A percentile compares a stretch with the other conserved stretches of the same genome.
Conservation (phyloP, 2,329 filamentous ascomycete species). For the Passalora sequoiae region DNA sequence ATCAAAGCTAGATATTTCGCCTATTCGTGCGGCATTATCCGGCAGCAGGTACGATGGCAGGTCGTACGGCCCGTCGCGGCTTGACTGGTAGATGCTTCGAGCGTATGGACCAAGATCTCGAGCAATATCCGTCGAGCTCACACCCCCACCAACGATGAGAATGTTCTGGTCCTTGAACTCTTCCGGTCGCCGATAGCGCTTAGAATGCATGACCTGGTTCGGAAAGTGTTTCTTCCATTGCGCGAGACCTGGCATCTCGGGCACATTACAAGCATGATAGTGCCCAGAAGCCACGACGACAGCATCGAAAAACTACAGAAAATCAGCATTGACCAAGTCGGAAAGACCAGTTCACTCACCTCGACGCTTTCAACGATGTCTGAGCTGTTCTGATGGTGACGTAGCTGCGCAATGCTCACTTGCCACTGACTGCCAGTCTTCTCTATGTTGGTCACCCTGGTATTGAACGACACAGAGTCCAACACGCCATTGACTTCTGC, state of each 20-base stretch:
- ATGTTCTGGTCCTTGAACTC: constrained; percentile 52
- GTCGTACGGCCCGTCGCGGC: constrained; percentile 58
- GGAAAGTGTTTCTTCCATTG: constrained; percentile 46
- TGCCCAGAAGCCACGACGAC: constrained; percentile 53
- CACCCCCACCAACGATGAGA: constrained; percentile 52
- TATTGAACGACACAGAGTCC: constrained; percentile 50
- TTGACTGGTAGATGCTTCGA: constrained; percentile 50
- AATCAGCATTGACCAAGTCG: background rate
- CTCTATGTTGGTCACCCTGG: constrained; percentile 50
- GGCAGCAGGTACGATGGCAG: constrained; percentile 52
- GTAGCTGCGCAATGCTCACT: constrained; percentile 47
- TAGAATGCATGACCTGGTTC: constrained; percentile 47
- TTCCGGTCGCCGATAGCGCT: constrained; percentile 45
- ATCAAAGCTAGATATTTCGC: constrained; percentile 47
- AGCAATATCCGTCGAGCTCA: constrained; percentile 53
- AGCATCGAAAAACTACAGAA: constrained; percentile 42
- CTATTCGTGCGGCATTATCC: constrained; percentile 48
- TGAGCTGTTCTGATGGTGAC: constrained; percentile 9
- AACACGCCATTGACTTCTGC: constrained; percentile 49
- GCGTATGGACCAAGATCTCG: constrained; percentile 47
- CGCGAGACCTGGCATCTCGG: constrained; percentile 45
- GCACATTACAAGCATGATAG: constrained; percentile 49
- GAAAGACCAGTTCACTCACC: background rate
- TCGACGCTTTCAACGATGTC: constrained; percentile 1
- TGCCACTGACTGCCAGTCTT: constrained; percentile 51